Evolutionary conservation across 2,329 filamentous ascomycete species (phyloP).

Genomic region (Xylaria sp.): DNA sequence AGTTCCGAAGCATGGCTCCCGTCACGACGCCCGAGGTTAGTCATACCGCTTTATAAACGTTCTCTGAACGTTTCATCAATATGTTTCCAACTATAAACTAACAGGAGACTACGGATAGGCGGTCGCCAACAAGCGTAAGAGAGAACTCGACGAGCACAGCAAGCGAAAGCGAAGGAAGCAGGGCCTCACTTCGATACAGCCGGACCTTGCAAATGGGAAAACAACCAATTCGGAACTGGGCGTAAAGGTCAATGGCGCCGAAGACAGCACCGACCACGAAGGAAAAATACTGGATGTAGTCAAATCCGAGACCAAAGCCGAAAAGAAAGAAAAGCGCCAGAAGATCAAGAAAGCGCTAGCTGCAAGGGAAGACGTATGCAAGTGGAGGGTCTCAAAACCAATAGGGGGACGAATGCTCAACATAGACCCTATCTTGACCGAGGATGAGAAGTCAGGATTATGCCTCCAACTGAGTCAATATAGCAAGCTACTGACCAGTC

Average conservation of each 20-base stretch:
- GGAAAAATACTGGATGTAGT: constrained; percentile 18
- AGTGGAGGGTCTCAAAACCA: constrained; percentile 71
- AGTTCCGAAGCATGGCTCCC: constrained; percentile 45
- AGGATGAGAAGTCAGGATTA: constrained; percentile 68
- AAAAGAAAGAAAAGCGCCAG: constrained; percentile 37
- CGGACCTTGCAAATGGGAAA: constrained; percentile 31
- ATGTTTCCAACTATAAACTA: constrained; percentile 19
- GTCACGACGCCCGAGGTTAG: constrained; percentile 44
- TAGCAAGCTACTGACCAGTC: constrained; percentile 47
- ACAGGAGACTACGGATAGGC: constrained; percentile 42
- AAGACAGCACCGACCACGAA: constrained; percentile 7
- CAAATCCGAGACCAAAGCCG: constrained; percentile 22
- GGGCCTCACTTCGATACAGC: constrained; percentile 40
- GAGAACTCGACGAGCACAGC: constrained; percentile 57
- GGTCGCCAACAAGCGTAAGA: constrained; percentile 60
- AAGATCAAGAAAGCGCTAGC: constrained; percentile 15
- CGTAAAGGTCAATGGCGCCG: constrained; percentile 34
- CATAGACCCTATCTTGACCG: constrained; percentile 71
- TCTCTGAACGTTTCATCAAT: neutral
- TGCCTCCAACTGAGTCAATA: neutral
- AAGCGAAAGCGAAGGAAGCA: constrained; percentile 57
- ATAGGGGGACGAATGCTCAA: constrained; percentile 74
- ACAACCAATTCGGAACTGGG: constrained; percentile 13
- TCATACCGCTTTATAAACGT: neutral
- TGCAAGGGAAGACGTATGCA: constrained; percentile 17